These are phyloP conservation scores for Naematelia encephala DNA, from an alignment of 768 basidiomycete species.

Conservation along the genomic window DNA sequence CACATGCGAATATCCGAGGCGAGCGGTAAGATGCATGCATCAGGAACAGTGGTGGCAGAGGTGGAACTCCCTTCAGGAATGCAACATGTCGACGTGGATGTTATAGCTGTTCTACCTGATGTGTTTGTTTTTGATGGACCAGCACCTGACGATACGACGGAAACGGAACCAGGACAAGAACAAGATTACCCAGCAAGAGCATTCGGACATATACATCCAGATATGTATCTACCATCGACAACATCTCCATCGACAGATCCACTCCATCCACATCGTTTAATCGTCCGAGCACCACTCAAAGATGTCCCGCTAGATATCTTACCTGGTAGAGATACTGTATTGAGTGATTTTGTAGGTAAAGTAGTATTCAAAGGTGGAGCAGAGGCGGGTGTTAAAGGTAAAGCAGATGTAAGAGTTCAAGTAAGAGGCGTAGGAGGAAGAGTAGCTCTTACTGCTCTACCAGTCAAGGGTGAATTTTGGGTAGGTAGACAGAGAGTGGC, in stretches of 20 bases:
- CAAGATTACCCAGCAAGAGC: conserved; percentile 45
- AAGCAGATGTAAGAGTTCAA: conserved; percentile 36
- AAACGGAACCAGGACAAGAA: background rate
- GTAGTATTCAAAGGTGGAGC: conserved; percentile 50
- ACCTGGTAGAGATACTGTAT: conserved; percentile 55
- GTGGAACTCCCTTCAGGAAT: conserved; percentile 64
- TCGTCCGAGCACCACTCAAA: conserved; percentile 41
- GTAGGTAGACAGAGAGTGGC: conserved; percentile 37
- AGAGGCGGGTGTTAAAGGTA: conserved; percentile 47
- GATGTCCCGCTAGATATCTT: conserved; percentile 54
- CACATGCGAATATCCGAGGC: conserved; percentile 45
- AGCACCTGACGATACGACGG: conserved; percentile 35
- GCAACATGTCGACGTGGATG: conserved; percentile 60
- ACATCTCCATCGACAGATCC: conserved; percentile 21
- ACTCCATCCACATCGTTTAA: conserved; percentile 20
- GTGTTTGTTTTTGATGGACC: conserved; percentile 46
- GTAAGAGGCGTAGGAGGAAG: conserved; percentile 31
- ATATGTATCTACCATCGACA: conserved; percentile 56
- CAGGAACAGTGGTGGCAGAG: conserved; percentile 43
- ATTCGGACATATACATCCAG: conserved; percentile 57
- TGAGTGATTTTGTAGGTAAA: conserved; percentile 48
- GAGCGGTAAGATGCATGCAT: conserved; percentile 40
- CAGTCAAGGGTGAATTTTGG: conserved; percentile 35
- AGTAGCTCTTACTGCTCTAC: conserved; percentile 36
- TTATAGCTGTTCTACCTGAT: conserved; percentile 54